These are phyloP conservation scores for Teratosphaeriaceae sp. DNA, from an alignment of 2,329 filamentous ascomycete species.

Conservation along the genomic window DNA sequence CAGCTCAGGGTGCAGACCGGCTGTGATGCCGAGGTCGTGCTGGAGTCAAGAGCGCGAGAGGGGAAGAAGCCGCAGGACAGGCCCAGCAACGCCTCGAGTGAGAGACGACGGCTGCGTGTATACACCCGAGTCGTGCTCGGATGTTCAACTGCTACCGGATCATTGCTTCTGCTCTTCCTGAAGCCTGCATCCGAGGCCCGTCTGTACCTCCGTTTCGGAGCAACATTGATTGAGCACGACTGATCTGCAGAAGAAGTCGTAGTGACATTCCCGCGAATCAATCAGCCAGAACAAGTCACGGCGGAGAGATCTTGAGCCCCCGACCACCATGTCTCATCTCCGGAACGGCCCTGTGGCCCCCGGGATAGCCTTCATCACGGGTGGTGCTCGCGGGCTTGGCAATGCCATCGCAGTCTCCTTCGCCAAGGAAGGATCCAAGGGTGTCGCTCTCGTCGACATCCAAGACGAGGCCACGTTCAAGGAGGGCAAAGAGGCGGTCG, in stretches of 20 bases:
- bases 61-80: too few relatives aligned
- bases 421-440: slow-evolving; percentile 21
- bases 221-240: too few relatives aligned
- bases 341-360: slow-evolving; percentile 19
- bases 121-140: too few relatives aligned
- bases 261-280: background rate
- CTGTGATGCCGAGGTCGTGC: too few relatives aligned
- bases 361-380: slow-evolving; percentile 23
- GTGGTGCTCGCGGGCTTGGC: slow-evolving; percentile 20
- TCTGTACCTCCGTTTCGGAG: too few relatives aligned
- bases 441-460: slow-evolving; percentile 21
- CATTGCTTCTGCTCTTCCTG: too few relatives aligned
- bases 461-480: slow-evolving; percentile 17
- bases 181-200: too few relatives aligned
- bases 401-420: slow-evolving; percentile 23
- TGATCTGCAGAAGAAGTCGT: background rate
- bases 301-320: background rate
- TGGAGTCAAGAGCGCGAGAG: too few relatives aligned
- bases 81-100: too few relatives aligned
- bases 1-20: too few relatives aligned
- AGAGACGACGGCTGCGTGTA: too few relatives aligned
- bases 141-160: too few relatives aligned
- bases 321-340: slow-evolving; percentile 7
- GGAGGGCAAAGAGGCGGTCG: slow-evolving; percentile 17
- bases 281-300: background rate